Evolutionary conservation across 2,329 filamentous ascomycete species (phyloP).

Genomic region (Zopfia rhizophila): DNA sequence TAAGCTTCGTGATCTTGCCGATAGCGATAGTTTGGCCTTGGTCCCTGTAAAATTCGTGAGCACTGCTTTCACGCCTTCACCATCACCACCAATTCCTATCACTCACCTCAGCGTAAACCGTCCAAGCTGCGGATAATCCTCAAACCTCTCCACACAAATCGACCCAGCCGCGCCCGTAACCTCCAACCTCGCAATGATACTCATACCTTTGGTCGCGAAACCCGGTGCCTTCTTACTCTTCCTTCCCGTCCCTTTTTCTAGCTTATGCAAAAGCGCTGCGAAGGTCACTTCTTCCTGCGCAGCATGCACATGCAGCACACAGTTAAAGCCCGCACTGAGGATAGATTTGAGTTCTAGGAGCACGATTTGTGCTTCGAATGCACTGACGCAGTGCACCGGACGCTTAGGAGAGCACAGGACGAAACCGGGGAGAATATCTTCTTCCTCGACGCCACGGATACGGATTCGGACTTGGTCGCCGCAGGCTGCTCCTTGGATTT

Average conservation of each 20-base stretch:
- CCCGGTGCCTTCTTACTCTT: constrained; percentile 94
- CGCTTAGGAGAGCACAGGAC: constrained; percentile 96
- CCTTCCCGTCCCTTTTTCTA: constrained; percentile 92
- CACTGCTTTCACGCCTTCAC: too few relatives aligned
- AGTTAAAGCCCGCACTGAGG: constrained; percentile 94
- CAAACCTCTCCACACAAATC: constrained; percentile 93
- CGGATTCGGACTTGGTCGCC: constrained; percentile 95
- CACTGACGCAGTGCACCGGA: constrained; percentile 86
- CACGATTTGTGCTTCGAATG: constrained; percentile 96
- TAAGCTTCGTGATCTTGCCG: constrained; percentile 96
- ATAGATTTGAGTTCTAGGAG: constrained; percentile 96
- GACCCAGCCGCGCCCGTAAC: constrained; percentile 85
- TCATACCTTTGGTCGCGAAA: constrained; percentile 82
- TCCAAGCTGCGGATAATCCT: constrained; percentile 84
- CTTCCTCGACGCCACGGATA: constrained; percentile 94
- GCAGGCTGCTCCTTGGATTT: constrained; percentile 81
- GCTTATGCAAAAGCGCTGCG: constrained; percentile 84
- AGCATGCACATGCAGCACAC: constrained; percentile 95
- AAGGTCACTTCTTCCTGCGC: constrained; percentile 99
- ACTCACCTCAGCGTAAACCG: constrained; percentile 41
- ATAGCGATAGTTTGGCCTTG: constrained; percentile 99
- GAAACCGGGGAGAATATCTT: constrained; percentile 94
- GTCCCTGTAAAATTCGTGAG: constrained; percentile 43
- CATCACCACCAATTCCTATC: neutral
- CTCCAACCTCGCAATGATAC: constrained; percentile 92